Percentiles rank a stretch among this genome's conserved stretches.
Evolutionary conservation across 2,329 filamentous ascomycete genomes (phyloP).

Genomic region (Arachnomyces sp.): DNA sequence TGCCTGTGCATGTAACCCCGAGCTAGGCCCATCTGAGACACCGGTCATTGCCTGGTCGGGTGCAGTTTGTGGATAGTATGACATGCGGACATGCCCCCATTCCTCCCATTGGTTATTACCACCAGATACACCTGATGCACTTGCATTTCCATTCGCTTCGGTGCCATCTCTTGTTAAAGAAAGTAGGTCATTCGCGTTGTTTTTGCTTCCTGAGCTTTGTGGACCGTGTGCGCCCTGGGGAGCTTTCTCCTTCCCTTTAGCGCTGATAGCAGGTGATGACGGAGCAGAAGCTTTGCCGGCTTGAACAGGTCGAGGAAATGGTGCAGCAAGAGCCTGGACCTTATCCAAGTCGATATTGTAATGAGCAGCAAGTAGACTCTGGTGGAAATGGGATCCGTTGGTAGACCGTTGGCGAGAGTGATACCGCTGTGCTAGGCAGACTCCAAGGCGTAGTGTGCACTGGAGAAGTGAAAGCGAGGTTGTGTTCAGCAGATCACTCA

Average conservation of each 20-base stretch:
- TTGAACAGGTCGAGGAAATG: constrained; percentile 66
- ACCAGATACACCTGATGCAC: constrained; percentile 21
- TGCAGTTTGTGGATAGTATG: constrained; percentile 57
- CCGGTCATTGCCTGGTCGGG: constrained; percentile 25
- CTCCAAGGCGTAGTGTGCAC: constrained; percentile 67
- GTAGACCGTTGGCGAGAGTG: constrained; percentile 69
- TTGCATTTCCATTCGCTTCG: constrained; percentile 20
- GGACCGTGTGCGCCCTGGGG: constrained; percentile 25
- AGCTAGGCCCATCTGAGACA: constrained; percentile 21
- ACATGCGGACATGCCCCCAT: constrained; percentile 71
- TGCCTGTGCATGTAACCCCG: constrained; percentile 34
- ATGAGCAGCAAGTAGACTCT: constrained; percentile 70
- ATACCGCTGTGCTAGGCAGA: constrained; percentile 85
- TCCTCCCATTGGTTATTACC: constrained; percentile 53
- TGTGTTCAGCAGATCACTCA: constrained; percentile 83
- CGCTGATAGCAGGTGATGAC: constrained; percentile 44
- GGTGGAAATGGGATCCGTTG: constrained; percentile 59
- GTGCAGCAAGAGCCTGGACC: constrained; percentile 71
- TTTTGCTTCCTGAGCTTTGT: constrained; percentile 38
- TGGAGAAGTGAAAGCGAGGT: constrained; percentile 72
- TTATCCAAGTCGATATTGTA: constrained; percentile 67
- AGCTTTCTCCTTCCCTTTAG: constrained; percentile 69
- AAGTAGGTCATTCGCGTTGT: constrained; percentile 77
- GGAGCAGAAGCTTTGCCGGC: constrained; percentile 36
- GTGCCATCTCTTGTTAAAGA: constrained; percentile 57